Percentiles rank a stretch among this genome's conserved stretches.
These are phyloP conservation scores for Nothophaeocryptopus gaeumannii DNA, from an alignment of 2,329 filamentous ascomycete genomes.

Conservation along the genomic window DNA sequence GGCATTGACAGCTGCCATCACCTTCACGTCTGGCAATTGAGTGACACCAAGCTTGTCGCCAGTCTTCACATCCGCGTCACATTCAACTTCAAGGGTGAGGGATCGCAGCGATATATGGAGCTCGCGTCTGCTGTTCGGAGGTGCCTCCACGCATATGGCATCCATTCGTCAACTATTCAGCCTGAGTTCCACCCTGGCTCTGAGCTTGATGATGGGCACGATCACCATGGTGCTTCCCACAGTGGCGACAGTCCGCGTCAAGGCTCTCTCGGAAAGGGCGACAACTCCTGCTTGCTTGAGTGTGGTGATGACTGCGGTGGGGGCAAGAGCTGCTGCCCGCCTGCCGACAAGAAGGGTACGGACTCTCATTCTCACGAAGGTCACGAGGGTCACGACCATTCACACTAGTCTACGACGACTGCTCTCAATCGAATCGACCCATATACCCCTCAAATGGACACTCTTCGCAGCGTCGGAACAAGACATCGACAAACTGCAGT, in stretches of 20 bases:
- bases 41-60: slow-evolving; percentile 89
- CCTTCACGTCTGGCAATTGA: slow-evolving; percentile 96
- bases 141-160: slow-evolving; percentile 92
- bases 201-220: slow-evolving; percentile 37
- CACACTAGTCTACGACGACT: slow-evolving; percentile 10
- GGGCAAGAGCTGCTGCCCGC: slow-evolving; percentile 43
- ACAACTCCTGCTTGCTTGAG: slow-evolving; percentile 43
- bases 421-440: too few relatives aligned
- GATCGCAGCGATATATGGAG: slow-evolving; percentile 79
- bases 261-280: slow-evolving; percentile 30
- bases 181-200: slow-evolving; percentile 64
- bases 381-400: slow-evolving; percentile 19
- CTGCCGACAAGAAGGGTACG: slow-evolving; percentile 20
- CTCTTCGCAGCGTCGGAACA: too few relatives aligned
- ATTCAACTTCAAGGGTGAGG: slow-evolving; percentile 79
- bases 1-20: slow-evolving; percentile 92
- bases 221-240: slow-evolving; percentile 27
- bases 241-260: slow-evolving; percentile 27
- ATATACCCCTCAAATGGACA: too few relatives aligned
- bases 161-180: slow-evolving; percentile 96
- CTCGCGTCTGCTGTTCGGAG: slow-evolving; percentile 77
- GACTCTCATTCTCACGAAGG: slow-evolving; percentile 11
- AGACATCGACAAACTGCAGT: too few relatives aligned
- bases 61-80: slow-evolving; percentile 90
- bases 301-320: slow-evolving; percentile 45